Evolutionary conservation across 2,329 filamentous ascomycete genomes (phyloP).

Genomic region (Didymella sp.): DNA sequence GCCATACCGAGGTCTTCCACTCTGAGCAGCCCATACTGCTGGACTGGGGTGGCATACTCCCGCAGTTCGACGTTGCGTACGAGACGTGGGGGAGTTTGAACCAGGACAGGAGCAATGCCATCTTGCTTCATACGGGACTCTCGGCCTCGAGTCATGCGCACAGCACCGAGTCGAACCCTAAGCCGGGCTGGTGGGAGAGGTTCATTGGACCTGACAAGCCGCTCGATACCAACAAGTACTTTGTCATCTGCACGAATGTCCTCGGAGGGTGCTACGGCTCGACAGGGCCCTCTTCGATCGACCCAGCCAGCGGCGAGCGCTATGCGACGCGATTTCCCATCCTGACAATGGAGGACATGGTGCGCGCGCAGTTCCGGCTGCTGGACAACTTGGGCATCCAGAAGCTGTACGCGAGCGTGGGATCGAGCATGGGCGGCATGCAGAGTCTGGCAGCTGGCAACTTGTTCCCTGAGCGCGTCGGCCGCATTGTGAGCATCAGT

Average conservation of each 20-base stretch:
- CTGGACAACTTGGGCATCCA: conserved; percentile 79
- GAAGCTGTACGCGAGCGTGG: conserved; percentile 88
- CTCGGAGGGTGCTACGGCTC: conserved; percentile 95
- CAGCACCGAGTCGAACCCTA: conserved; percentile 83
- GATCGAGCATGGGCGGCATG: conserved; percentile 98
- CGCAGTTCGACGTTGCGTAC: conserved; percentile 88
- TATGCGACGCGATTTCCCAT: conserved; percentile 97
- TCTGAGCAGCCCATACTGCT: conserved; percentile 77
- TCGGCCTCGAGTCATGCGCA: conserved; percentile 98
- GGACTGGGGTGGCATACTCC: conserved; percentile 94
- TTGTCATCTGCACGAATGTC: conserved; percentile 95
- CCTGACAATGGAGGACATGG: conserved; percentile 96
- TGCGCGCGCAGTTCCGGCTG: conserved; percentile 89
- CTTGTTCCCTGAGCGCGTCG: conserved; percentile 81
- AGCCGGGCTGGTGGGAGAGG: conserved; percentile 98
- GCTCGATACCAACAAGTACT: conserved; percentile 89
- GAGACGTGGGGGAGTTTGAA: conserved; percentile 91
- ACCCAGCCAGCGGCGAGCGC: conserved; percentile 83
- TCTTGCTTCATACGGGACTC: conserved; percentile 90
- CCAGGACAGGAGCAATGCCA: conserved; percentile 80
- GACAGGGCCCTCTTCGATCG: conserved; percentile 86
- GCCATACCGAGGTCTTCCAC: conserved; percentile 79
- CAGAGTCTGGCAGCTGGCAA: conserved; percentile 88
- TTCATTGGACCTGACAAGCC: conserved; percentile 90
- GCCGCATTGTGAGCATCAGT: conserved; percentile 84